Conservation (phyloP, 768 basidiomycete species). For the Rhodotorula babjevae region DNA sequence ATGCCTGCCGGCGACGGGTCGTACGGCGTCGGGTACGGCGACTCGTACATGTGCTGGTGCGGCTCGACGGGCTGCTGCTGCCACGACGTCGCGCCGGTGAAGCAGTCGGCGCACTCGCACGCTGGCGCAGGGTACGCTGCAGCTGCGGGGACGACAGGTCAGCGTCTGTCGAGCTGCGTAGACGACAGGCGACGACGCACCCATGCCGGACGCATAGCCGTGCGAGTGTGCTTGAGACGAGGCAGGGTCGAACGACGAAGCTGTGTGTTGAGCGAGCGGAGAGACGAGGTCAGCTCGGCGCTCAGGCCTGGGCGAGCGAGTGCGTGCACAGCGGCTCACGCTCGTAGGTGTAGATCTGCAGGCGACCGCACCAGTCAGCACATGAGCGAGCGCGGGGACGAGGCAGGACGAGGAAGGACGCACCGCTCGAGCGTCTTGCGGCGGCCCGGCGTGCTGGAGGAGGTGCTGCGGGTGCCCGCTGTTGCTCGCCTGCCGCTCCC, state of each 20-base stretch:
- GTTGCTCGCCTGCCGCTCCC: not conserved
- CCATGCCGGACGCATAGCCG: too few species aligned
- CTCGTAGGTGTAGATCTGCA: conserved; percentile 1
- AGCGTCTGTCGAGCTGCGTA: not conserved
- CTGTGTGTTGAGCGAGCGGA: too few species aligned
- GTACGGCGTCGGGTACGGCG: not conserved
- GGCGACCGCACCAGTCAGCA: not conserved
- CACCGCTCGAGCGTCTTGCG: not conserved
- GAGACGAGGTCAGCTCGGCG: not conserved
- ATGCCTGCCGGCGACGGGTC: not conserved
- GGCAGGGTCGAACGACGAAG: too few species aligned
- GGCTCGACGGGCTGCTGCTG: not conserved
- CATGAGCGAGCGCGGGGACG: too few species aligned
- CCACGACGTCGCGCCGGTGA: too few species aligned
- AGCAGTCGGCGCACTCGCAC: conserved; percentile 8
- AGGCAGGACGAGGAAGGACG: not conserved
- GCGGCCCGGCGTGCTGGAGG: not conserved
- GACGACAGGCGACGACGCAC: too few species aligned
- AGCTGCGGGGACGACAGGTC: not conserved
- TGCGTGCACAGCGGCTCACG: not conserved
- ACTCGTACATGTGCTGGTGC: rapidly evolving
- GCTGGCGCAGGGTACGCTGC: not conserved
- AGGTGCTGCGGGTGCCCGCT: too few species aligned
- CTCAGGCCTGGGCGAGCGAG: rapidly evolving
- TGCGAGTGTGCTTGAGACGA: too few species aligned